These are phyloP conservation scores for Phoenix dactylifera DNA, from an alignment of 176 grass and related monocot genomes.

Conservation along the genomic window DNA sequence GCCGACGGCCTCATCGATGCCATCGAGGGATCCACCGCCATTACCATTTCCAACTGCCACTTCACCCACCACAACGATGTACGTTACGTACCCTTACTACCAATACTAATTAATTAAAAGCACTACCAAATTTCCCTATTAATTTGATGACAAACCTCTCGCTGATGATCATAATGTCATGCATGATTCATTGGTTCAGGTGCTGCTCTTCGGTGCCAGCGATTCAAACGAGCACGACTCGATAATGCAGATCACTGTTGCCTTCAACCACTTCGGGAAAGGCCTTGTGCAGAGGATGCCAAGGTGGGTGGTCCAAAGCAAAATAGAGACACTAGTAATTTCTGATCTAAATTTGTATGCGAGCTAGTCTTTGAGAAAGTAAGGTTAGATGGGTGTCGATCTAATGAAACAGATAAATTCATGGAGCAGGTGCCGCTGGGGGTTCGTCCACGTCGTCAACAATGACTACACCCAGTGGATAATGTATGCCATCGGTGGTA, in stretches of 20 bases:
- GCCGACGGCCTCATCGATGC: slow-evolving; percentile 71
- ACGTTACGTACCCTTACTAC: background rate
- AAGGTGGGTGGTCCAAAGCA: background rate
- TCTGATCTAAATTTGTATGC: too few species aligned
- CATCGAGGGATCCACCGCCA: slow-evolving; percentile 47
- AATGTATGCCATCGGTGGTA: slow-evolving; percentile 86
- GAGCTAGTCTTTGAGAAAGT: too few species aligned
- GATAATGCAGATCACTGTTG: slow-evolving; percentile 68
- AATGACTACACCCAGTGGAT: slow-evolving; percentile 91
- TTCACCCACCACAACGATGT: slow-evolving; percentile 72
- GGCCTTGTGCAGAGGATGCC: slow-evolving; percentile 92
- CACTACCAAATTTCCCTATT: too few species aligned
- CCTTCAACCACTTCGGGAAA: slow-evolving; percentile 83
- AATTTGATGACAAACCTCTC: too few species aligned
- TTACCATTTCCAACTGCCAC: slow-evolving; percentile 78
- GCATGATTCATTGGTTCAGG: slow-evolving; percentile 14
- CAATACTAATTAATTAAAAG: too few species aligned
- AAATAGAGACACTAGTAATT: too few species aligned
- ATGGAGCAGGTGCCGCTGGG: slow-evolving; percentile 33
- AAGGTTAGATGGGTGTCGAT: too few species aligned
- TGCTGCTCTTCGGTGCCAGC: slow-evolving; percentile 78
- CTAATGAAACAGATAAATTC: too few species aligned
- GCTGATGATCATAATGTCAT: too few species aligned
- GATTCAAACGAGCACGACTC: slow-evolving; percentile 30
- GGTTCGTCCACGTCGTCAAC: slow-evolving; percentile 83